These are phyloP conservation scores for Saccharomyces eubayanus DNA, from an alignment of 805 yeast species.

Conservation along the genomic window DNA sequence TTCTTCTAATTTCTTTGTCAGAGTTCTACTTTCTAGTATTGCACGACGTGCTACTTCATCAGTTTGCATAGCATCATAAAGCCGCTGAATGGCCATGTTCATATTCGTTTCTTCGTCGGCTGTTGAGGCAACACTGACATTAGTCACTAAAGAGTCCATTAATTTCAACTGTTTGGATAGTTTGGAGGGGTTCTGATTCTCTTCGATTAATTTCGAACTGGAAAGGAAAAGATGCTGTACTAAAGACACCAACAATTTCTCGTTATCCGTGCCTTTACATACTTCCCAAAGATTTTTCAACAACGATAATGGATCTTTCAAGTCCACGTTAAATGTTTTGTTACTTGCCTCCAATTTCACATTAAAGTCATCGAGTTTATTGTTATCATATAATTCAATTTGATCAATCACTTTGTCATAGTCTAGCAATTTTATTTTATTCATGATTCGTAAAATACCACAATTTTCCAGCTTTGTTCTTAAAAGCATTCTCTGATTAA, in stretches of 20 bases:
- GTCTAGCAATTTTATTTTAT: constrained; percentile 46
- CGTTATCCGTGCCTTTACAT: constrained; percentile 51
- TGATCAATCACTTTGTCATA: constrained; percentile 60
- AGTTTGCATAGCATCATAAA: constrained; percentile 69
- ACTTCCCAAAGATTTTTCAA: constrained; percentile 41
- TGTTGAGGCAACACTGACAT: constrained; percentile 48
- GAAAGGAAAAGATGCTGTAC: constrained; percentile 30
- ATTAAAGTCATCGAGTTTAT: constrained; percentile 30
- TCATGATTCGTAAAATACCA: constrained; percentile 27
- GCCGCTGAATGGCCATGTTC: constrained; percentile 71
- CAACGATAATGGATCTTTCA: constrained; percentile 58
- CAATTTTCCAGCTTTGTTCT: constrained; percentile 28
- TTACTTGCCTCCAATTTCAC: constrained; percentile 18
- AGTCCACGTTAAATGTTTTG: constrained; percentile 34
- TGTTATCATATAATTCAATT: constrained; percentile 52
- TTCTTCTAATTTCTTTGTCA: constrained; percentile 43
- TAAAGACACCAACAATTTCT: constrained; percentile 41
- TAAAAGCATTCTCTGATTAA: constrained; percentile 28
- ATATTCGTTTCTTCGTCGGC: constrained; percentile 53
- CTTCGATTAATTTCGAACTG: constrained; percentile 21
- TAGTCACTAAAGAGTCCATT: constrained; percentile 64
- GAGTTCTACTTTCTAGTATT: constrained; percentile 47
- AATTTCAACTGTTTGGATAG: constrained; percentile 37
- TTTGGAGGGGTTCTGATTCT: constrained; percentile 22
- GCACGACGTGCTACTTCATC: constrained; percentile 86